Evolutionary conservation across 2,329 filamentous ascomycete genomes (phyloP).

Genomic region (Trichoderma sp.): DNA sequence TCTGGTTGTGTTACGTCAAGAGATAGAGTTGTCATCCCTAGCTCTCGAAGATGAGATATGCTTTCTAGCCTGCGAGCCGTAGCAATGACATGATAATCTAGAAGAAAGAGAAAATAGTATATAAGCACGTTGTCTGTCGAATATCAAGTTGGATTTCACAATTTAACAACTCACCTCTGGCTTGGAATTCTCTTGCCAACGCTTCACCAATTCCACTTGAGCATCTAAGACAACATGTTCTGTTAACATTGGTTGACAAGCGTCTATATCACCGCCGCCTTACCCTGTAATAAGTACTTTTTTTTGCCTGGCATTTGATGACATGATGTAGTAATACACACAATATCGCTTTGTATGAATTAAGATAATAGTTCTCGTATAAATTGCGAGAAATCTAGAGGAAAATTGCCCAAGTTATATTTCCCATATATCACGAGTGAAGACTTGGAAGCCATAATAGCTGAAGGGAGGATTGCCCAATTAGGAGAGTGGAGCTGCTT

Average conservation of each 20-base stretch:
- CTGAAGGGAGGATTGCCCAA: not conserved
- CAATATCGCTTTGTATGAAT: not conserved
- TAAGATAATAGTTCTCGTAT: too few relatives aligned
- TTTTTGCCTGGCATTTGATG: not conserved
- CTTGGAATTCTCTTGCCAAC: not conserved
- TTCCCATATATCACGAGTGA: not conserved
- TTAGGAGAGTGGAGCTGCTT: constrained; percentile 6
- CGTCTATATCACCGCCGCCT: not conserved
- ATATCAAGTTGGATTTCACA: not conserved
- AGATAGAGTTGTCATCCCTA: not conserved
- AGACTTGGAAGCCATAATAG: not conserved
- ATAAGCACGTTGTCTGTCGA: not conserved
- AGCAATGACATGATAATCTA: not conserved
- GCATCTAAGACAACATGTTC: not conserved
- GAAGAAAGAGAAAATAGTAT: not conserved
- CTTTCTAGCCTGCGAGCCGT: not conserved
- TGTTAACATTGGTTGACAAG: not conserved
- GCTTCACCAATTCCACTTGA: not conserved
- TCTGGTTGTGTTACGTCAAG: not conserved
- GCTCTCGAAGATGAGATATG: not conserved
- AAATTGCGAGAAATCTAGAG: not conserved
- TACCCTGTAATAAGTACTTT: not conserved
- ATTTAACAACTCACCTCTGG: not conserved
- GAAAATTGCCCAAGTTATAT: not conserved
- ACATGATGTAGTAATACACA: not conserved